Evolutionary conservation across 2,329 filamentous ascomycete species (phyloP).

Genomic region (Corinectria fuckeliana): DNA sequence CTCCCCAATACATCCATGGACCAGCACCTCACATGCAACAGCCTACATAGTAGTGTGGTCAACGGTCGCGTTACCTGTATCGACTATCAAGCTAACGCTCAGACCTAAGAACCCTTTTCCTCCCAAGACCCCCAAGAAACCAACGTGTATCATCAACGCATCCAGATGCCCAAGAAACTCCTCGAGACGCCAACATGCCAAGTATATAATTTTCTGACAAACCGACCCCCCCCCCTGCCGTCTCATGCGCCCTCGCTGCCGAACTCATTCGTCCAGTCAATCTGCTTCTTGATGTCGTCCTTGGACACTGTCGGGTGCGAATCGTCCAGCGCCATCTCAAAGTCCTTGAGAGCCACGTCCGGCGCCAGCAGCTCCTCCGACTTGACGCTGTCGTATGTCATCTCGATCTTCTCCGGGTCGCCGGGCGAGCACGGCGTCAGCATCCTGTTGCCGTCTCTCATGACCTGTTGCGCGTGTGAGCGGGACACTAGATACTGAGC

Average conservation of each 20-base stretch:
- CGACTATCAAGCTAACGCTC: slow-evolving; percentile 17
- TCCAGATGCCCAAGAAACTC: slow-evolving; percentile 36
- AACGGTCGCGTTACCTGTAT: neutral
- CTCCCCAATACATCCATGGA: no score
- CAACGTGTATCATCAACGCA: slow-evolving; percentile 22
- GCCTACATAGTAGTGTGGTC: no score
- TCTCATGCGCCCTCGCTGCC: slow-evolving; percentile 79
- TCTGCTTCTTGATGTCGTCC: slow-evolving; percentile 82
- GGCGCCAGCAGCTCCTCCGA: slow-evolving; percentile 87
- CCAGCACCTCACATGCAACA: no score
- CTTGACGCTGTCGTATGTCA: slow-evolving; percentile 90
- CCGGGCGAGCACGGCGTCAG: slow-evolving; percentile 94
- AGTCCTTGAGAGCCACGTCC: slow-evolving; percentile 86
- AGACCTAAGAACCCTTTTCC: slow-evolving; percentile 14
- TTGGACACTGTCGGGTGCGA: slow-evolving; percentile 89
- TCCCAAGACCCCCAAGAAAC: slow-evolving; percentile 22
- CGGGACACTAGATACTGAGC: no score
- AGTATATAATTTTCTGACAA: slow-evolving; percentile 26
- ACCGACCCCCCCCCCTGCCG: slow-evolving; percentile 11
- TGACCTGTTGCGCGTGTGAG: slow-evolving; percentile 59
- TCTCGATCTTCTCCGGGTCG: slow-evolving; percentile 83
- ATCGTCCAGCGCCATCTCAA: slow-evolving; percentile 87
- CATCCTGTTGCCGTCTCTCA: slow-evolving; percentile 69
- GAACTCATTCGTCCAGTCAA: slow-evolving; percentile 96
- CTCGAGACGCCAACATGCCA: slow-evolving; percentile 41